These are phyloP conservation scores for Galerina sulciceps DNA, from an alignment of 768 basidiomycete genomes.

Conservation along the genomic window DNA sequence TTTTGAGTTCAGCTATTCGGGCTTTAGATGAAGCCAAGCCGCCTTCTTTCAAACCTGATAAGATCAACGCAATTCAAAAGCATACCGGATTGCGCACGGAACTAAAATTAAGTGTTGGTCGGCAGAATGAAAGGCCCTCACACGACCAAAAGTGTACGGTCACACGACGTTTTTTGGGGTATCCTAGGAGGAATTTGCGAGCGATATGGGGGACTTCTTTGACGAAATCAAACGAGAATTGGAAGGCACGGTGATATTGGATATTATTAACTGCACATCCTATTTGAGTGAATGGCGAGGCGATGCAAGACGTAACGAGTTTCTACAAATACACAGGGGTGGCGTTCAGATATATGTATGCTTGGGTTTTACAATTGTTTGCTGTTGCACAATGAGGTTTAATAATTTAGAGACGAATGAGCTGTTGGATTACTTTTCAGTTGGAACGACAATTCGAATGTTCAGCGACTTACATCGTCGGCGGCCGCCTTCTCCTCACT, in stretches of 20 bases:
- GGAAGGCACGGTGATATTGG: neutral
- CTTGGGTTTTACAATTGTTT: neutral
- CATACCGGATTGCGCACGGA: neutral
- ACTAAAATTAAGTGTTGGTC: neutral
- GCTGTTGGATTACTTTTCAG: neutral
- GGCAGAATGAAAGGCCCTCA: neutral
- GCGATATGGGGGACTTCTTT: neutral
- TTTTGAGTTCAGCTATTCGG: neutral
- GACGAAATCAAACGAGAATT: neutral
- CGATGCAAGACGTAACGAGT: neutral
- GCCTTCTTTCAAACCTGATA: neutral
- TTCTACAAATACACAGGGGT: conserved; percentile 1
- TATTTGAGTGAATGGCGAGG: neutral
- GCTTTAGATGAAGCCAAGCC: neutral
- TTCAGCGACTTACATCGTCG: neutral
- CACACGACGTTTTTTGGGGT: conserved; percentile 4
- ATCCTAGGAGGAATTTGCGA: neutral
- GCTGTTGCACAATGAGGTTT: neutral
- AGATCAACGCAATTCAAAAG: neutral
- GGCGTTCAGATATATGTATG: neutral
- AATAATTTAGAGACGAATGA: conserved; percentile 14
- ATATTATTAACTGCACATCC: neutral
- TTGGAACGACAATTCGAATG: neutral
- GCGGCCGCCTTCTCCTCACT: neutral
- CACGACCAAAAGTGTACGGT: neutral